Conservation (phyloP, 192 early-diverging fungal species). For the Pecoramyces ruminantium region DNA sequence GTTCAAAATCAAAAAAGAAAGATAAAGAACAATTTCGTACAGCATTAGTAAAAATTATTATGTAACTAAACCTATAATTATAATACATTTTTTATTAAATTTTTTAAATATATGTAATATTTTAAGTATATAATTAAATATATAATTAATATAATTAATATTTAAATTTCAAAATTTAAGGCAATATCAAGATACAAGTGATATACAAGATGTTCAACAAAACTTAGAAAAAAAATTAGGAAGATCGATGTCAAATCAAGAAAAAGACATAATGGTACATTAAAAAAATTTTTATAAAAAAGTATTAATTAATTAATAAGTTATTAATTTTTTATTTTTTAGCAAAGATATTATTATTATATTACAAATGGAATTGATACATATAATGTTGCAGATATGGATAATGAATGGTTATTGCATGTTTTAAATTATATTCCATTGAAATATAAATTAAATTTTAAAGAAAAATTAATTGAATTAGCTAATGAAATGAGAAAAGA, state of each 20-base stretch:
- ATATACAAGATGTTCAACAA: constrained; percentile 1
- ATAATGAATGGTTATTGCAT: constrained; percentile 33
- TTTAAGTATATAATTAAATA: too few relatives aligned
- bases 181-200: constrained; percentile 18
- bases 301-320: constrained; percentile 1
- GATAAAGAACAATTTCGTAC: constrained; percentile 37
- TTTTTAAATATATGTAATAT: too few relatives aligned
- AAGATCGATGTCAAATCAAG: constrained; percentile 7
- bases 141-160: not conserved
- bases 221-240: not conserved
- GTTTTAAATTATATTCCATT: constrained; percentile 27
- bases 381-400: constrained; percentile 41
- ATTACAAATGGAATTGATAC: constrained; percentile 47
- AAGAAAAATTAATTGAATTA: constrained; percentile 15
- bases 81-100: too few relatives aligned
- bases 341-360: constrained; percentile 54
- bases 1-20: constrained; percentile 12
- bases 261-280: constrained; percentile 21
- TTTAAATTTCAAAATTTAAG: too few relatives aligned
- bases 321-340: not conserved
- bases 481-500: constrained; percentile 43
- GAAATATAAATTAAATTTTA: constrained; percentile 17
- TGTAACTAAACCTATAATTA: constrained; percentile 22
- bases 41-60: constrained; percentile 36
- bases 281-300: not conserved